Conservation (phyloP, 129 eudicot genomes). For the Daucus carota region DH1_v3.0 NC_030389.2:641001-641500, state of each 20-base stretch:
- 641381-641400: constrained; percentile 10
- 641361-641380: neutral
- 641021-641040: too few relatives aligned
- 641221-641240: neutral
- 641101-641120: constrained; percentile 12
- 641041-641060: too few relatives aligned
- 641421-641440: too few relatives aligned
- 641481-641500: constrained; percentile 47
- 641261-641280: constrained; percentile 45
- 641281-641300: constrained; percentile 25
- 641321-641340: neutral
- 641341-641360: neutral
- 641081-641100: too few relatives aligned
- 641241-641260: neutral
- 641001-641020: too few relatives aligned
- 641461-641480: too few relatives aligned
- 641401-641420: constrained; percentile 25
- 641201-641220: neutral
- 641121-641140: constrained; percentile 10
- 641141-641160: constrained; percentile 18
- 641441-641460: too few relatives aligned
- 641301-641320: neutral
- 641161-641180: neutral
- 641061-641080: too few relatives aligned
- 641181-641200: neutral